Conservation (phyloP, 2,329 filamentous ascomycete species). For the Grosmannia serpens region DNA sequence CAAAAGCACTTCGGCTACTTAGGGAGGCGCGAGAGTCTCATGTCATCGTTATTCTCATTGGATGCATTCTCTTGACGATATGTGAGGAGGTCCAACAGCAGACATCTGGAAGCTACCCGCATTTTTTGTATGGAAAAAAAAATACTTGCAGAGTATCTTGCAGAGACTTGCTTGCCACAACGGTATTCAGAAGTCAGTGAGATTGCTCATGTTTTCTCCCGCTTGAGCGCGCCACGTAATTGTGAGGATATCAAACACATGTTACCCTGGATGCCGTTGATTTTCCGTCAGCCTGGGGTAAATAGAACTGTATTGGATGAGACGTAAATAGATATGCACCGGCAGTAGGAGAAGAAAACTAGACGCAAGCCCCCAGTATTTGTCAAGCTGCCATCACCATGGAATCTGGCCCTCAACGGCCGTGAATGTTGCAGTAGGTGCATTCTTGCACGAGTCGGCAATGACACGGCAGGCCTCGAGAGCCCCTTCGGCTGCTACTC, state of each 20-base stretch:
- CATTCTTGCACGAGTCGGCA: not conserved
- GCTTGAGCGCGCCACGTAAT: not conserved
- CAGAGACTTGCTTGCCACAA: not conserved
- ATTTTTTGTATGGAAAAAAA: not conserved
- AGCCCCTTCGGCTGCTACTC: not conserved
- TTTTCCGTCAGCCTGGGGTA: too few species aligned
- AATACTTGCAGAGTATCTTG: not conserved
- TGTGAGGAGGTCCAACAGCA: not conserved
- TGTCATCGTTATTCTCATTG: not conserved
- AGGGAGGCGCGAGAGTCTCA: not conserved
- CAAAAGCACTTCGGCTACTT: not conserved
- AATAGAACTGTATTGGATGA: too few species aligned
- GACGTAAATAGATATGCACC: too few species aligned
- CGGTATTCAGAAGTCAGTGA: not conserved
- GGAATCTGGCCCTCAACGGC: not conserved
- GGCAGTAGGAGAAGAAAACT: too few species aligned
- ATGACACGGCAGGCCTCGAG: not conserved
- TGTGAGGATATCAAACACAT: not conserved
- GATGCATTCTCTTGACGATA: not conserved
- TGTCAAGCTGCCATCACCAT: too few species aligned
- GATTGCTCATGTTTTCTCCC: not conserved
- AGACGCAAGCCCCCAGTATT: too few species aligned
- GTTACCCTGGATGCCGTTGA: not conserved
- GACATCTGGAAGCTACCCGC: not conserved
- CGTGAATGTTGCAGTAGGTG: not conserved